Evolutionary conservation across 176 grass and related monocot species (phyloP), one percentile per base, ranked within the genome.

Genomic region (Bothriochloa decipiens): DNA sequence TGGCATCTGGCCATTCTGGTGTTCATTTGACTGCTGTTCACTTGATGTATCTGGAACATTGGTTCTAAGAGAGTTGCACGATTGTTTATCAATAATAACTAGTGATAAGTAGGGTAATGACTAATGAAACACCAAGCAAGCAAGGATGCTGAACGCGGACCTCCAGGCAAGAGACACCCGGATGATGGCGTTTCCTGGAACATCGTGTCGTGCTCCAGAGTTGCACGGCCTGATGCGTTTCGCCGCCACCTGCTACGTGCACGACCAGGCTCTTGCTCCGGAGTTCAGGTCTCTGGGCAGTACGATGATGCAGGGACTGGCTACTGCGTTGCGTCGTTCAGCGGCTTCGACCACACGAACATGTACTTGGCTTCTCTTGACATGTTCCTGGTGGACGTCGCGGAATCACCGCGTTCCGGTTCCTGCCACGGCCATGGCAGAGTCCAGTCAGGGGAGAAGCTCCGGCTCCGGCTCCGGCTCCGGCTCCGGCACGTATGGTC

Each of bases 131-230:
- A 32, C 29, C 29, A 32, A 32, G 29, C 77, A 85, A 3, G 40
- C 39, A 41, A 71, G 62, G 78, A 53, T 72, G 41, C 20, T 86
- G 43, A 32, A 82, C 17, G 41, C 57, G 4, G 67, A 77, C 2
- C 13, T 86, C 36, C 42, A 86, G 57, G 78, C 79, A 45, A 86
- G 88, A 18, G 83, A 82, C 17, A 67, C 83, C 73, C 84, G 73
- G 16, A 46, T 15, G 57, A 66, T n/a, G 88, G 77, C 57, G 88
- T 55, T 72, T 29, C 14, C 46, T 0, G 45, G 69, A 23, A 66
- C 57, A 32, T 32, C 29, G 29, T 32, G 6, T 15, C 11, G 25
- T 50, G 14, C 66, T 42, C 42, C 61, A 11, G 14, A 8, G 37
- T 23, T 3, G 25, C 70, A 37, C 42, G 17, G 11, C 78, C 78